Evolutionary conservation across 2,329 filamentous ascomycete species (phyloP).

Genomic region (Phyllosticta capitalensis): DNA sequence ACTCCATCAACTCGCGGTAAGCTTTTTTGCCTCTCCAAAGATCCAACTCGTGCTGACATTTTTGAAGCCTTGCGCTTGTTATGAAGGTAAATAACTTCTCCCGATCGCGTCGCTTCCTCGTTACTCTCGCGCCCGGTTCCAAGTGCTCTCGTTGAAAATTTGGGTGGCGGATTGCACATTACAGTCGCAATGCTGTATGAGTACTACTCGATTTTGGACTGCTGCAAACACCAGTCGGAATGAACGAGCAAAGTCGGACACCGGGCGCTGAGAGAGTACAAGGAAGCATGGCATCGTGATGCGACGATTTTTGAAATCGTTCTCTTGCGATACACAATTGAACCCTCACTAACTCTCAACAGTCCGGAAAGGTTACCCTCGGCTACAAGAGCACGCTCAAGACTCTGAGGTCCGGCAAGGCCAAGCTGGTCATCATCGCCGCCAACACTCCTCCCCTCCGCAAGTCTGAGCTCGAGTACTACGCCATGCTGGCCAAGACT

Average conservation of each 20-base stretch:
- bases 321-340: no score
- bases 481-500: conserved; percentile 62
- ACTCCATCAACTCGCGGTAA: conserved; percentile 56
- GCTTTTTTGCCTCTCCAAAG: background rate
- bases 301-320: no score
- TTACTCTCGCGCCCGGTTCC: conserved; percentile 11
- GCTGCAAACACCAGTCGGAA: no score
- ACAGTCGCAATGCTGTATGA: no score
- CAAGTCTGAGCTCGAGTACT: conserved; percentile 92
- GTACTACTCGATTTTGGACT: no score
- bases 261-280: no score
- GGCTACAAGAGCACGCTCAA: conserved; percentile 89
- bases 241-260: no score
- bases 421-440: conserved; percentile 92
- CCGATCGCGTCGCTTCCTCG: conserved; percentile 8
- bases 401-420: conserved; percentile 84
- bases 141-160: no score
- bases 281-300: no score
- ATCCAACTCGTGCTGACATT: background rate
- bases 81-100: conserved; percentile 47
- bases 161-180: no score
- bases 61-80: conserved; percentile 52
- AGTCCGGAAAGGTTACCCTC: conserved; percentile 58
- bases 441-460: conserved; percentile 96
- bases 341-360: conserved; percentile 13